phyloP scores from a whole-genome alignment of 805 yeast species.

The Yamadazyma phyllophila region DNA sequence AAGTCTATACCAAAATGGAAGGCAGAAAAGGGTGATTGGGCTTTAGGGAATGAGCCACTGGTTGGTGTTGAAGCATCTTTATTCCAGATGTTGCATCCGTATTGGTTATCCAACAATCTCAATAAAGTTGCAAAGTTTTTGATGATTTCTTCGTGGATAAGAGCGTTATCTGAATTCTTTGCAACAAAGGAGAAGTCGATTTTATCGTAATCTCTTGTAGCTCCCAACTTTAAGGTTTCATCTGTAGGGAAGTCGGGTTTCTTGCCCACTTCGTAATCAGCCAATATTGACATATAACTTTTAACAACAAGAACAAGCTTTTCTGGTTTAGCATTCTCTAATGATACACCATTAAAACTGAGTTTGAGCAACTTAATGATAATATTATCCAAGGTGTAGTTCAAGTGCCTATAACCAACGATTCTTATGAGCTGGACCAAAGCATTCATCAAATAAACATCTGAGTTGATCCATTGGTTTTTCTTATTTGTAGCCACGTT shows the following conservation, averaged over 20 bases:
- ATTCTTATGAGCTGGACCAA: conserved; percentile 73
- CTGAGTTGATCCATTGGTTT: conserved; percentile 75
- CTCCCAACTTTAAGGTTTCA: conserved; percentile 28
- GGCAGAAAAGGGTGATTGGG: conserved; percentile 40
- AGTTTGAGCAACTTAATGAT: conserved; percentile 65
- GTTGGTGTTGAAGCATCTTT: conserved; percentile 11
- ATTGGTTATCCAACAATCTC: conserved; percentile 55
- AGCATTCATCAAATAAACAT: conserved; percentile 58
- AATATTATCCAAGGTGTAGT: conserved; percentile 75
- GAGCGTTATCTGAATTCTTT: conserved; percentile 43
- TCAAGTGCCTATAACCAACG: conserved; percentile 75
- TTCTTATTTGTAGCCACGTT: conserved; percentile 44
- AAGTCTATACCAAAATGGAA: conserved; percentile 41
- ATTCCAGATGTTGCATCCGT: conserved; percentile 41
- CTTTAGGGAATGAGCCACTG: conserved; percentile 18
- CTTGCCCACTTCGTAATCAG: conserved; percentile 52
- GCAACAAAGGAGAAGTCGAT: conserved; percentile 41
- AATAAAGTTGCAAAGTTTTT: conserved; percentile 53
- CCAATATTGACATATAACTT: conserved; percentile 68
- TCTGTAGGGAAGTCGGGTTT: conserved; percentile 77
- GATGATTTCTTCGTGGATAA: conserved; percentile 70
- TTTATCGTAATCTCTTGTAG: conserved; percentile 1
- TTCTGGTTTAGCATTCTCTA: conserved; percentile 70
- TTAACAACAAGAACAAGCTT: conserved; percentile 65
- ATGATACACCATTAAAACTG: conserved; percentile 53